Percentiles rank a stretch among this genome's conserved stretches.
Evolutionary conservation across 305 asterid genomes (phyloP).

Genomic region (Rubia balearica): DNA sequence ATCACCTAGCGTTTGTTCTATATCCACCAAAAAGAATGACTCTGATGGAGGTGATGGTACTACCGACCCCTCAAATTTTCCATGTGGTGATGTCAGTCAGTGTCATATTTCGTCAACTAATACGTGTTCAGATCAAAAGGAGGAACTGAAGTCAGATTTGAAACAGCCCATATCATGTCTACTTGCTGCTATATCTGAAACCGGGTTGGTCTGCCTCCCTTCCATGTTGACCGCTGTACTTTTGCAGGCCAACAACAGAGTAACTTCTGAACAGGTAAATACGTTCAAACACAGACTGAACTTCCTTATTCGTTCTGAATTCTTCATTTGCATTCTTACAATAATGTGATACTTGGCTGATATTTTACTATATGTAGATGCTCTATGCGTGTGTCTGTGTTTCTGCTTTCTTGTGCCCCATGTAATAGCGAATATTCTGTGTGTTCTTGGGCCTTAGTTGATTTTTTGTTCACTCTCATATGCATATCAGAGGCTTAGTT

Average conservation of each 20-base stretch:
- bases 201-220: conserved; percentile 98
- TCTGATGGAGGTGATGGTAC: conserved; percentile 33
- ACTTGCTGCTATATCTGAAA: conserved; percentile 76
- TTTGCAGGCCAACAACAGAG: conserved; percentile 88
- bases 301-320: background rate
- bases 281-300: conserved; percentile 4
- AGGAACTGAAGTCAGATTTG: conserved; percentile 30
- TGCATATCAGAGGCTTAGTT: background rate
- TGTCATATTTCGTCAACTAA: conserved; percentile 30
- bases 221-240: conserved; percentile 95
- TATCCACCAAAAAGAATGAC: conserved; percentile 19
- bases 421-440: no score
- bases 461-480: background rate
- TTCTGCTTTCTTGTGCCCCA: background rate
- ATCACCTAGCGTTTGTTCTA: conserved; percentile 21
- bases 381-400: background rate
- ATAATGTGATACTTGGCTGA: background rate
- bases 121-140: conserved; percentile 35
- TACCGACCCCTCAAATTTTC: conserved; percentile 29
- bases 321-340: background rate
- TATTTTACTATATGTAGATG: background rate
- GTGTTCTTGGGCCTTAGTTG: background rate
- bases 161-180: conserved; percentile 68
- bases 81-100: conserved; percentile 31
- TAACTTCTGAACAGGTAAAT: conserved; percentile 75